These are phyloP conservation scores for Persicaria maculosa DNA, from an alignment of 148 eudicot genomes.

Conservation along the genomic window DNA sequence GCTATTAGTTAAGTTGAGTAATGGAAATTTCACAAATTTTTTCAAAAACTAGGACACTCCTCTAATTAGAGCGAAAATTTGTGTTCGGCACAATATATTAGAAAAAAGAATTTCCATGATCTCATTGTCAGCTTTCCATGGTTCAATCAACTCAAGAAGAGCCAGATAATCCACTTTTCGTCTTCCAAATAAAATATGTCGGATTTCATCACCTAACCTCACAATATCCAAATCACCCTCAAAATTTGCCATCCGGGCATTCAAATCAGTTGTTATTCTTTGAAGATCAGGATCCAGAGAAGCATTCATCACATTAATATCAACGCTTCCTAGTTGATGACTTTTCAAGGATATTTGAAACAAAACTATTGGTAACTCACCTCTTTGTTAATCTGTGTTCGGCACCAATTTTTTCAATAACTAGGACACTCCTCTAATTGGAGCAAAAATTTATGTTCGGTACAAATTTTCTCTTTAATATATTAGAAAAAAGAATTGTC, in stretches of 20 bases:
- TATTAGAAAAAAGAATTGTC: constrained; percentile 29
- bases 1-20: too few relatives aligned
- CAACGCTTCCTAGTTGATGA: background rate
- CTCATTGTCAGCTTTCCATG: constrained; percentile 50
- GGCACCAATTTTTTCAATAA: too few relatives aligned
- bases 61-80: too few relatives aligned
- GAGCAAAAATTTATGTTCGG: too few relatives aligned
- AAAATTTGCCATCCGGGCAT: constrained; percentile 16
- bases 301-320: background rate
- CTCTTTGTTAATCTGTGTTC: too few relatives aligned
- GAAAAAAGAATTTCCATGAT: constrained; percentile 31
- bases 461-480: too few relatives aligned
- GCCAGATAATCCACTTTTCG: constrained; percentile 20
- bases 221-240: constrained; percentile 23
- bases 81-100: constrained; percentile 14
- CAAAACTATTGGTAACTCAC: too few relatives aligned
- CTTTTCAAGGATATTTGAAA: too few relatives aligned
- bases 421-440: too few relatives aligned
- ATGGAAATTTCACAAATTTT: too few relatives aligned
- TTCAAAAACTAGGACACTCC: too few relatives aligned
- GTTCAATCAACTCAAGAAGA: constrained; percentile 35
- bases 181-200: constrained; percentile 23
- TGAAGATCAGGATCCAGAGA: constrained; percentile 24
- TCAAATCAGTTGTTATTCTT: constrained; percentile 22
- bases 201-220: constrained; percentile 30